These are phyloP conservation scores for Dalbergia cultrata DNA, from an alignment of 306 rosid species.

Conservation along the genomic window DNA sequence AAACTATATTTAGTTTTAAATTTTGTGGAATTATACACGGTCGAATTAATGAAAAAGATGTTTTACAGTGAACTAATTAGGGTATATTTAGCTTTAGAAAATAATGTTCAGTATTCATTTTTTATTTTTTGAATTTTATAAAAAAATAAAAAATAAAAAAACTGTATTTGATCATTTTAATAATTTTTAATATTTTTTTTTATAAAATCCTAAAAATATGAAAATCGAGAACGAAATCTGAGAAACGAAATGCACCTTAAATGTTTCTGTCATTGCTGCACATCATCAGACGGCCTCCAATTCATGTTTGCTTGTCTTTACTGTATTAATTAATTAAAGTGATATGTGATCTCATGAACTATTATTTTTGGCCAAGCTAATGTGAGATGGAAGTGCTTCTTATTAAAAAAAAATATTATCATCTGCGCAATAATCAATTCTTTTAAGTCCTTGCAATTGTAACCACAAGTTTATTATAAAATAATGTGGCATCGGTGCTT, in stretches of 20 bases:
- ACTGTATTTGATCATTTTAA: no score
- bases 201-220: no score
- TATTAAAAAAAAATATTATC: not conserved
- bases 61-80: no score
- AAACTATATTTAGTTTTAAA: no score
- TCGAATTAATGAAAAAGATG: not conserved
- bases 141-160: no score
- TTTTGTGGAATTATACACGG: not conserved
- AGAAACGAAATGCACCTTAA: no score
- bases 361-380: not conserved
- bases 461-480: constrained; percentile 49
- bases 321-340: not conserved
- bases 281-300: not conserved
- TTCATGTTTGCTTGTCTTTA: not conserved
- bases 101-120: not conserved
- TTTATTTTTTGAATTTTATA: no score
- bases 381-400: constrained; percentile 1
- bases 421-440: not conserved
- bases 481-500: not conserved
- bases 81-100: no score
- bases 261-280: not conserved
- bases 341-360: not conserved
- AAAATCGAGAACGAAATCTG: no score
- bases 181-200: no score
- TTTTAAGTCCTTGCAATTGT: constrained; percentile 21